phyloP scores from a whole-genome alignment of 768 basidiomycete species.

The Pleurotus citrinopileatus region DNA sequence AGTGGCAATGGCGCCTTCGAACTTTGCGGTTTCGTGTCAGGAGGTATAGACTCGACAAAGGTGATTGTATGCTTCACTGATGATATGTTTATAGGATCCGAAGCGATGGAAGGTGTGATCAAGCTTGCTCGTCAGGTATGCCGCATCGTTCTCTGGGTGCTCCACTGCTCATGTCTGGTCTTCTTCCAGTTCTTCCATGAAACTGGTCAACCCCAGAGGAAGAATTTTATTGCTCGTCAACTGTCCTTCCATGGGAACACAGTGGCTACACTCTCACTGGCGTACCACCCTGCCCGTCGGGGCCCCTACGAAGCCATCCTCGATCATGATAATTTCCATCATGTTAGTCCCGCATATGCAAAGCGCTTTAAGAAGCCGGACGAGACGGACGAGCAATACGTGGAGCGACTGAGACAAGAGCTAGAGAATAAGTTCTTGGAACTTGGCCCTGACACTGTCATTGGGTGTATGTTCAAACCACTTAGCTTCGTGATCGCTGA shows the following conservation, averaged over 20 bases:
- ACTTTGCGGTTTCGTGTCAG: constrained; percentile 67
- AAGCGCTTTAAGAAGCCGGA: constrained; percentile 68
- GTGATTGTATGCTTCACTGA: neutral
- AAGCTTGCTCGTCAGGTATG: constrained; percentile 77
- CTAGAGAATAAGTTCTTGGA: constrained; percentile 84
- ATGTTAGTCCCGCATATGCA: constrained; percentile 86
- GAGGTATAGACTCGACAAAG: constrained; percentile 43
- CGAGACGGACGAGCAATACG: constrained; percentile 79
- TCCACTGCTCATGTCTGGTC: constrained; percentile 2
- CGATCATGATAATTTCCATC: constrained; percentile 67
- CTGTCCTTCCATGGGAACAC: constrained; percentile 89
- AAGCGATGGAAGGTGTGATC: constrained; percentile 86
- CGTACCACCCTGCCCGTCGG: constrained; percentile 64
- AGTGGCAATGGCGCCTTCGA: constrained; percentile 73
- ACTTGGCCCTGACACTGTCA: constrained; percentile 78
- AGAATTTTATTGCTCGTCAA: constrained; percentile 74
- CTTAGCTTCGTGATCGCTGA: neutral
- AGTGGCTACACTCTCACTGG: constrained; percentile 63
- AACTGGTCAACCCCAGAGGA: constrained; percentile 64
- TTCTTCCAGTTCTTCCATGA: constrained; percentile 62
- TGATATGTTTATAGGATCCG: constrained; percentile 57
- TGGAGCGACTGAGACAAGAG: constrained; percentile 72
- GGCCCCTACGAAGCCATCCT: constrained; percentile 66
- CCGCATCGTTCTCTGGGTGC: constrained; percentile 1
- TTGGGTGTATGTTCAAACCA: constrained; percentile 57